Percentiles rank a stretch among this genome's conserved stretches.
Evolutionary conservation across 1,139 yeast species (phyloP).

Genomic region (Candida sp.): DNA sequence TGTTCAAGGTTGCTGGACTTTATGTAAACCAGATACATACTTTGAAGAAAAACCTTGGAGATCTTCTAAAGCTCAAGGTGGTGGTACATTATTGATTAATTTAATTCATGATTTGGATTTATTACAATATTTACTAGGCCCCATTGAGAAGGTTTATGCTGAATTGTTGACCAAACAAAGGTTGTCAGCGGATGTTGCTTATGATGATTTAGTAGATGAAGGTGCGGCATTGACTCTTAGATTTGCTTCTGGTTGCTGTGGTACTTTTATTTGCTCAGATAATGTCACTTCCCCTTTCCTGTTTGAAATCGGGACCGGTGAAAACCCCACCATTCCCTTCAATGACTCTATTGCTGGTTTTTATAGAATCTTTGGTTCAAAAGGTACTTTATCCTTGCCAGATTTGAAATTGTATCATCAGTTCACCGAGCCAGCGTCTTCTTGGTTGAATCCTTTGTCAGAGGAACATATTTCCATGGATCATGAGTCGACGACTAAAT

Average conservation of each 20-base stretch:
- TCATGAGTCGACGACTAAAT: slow-evolving; percentile 6
- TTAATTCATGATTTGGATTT: slow-evolving; percentile 40
- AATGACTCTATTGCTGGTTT: slow-evolving; percentile 27
- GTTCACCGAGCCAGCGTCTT: slow-evolving; percentile 4
- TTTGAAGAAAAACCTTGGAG: slow-evolving; percentile 35
- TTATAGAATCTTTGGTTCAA: slow-evolving; percentile 34
- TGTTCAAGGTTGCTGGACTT: slow-evolving; percentile 39
- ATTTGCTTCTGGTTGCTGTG: slow-evolving; percentile 31
- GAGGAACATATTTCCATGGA: slow-evolving; percentile 16
- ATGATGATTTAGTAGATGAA: slow-evolving; percentile 31
- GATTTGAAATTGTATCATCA: slow-evolving; percentile 36
- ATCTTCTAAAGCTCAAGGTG: slow-evolving; percentile 28
- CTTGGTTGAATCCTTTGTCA: slow-evolving; percentile 33
- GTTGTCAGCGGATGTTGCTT: slow-evolving; percentile 5
- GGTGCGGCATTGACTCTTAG: slow-evolving; percentile 35
- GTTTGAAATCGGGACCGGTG: slow-evolving; percentile 40
- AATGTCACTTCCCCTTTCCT: slow-evolving; percentile 37
- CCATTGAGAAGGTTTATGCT: slow-evolving; percentile 35
- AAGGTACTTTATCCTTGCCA: slow-evolving; percentile 37
- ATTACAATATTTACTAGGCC: slow-evolving; percentile 35
- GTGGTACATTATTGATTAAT: slow-evolving; percentile 38
- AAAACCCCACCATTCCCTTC: slow-evolving; percentile 35
- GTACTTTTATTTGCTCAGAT: slow-evolving; percentile 39
- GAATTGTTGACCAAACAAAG: slow-evolving; percentile 33
- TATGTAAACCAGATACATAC: slow-evolving; percentile 31